Evolutionary conservation across 768 basidiomycete species (phyloP), one percentile per base, ranked within the genome.

Genomic region (Porpolomopsis calyptriformis): DNA sequence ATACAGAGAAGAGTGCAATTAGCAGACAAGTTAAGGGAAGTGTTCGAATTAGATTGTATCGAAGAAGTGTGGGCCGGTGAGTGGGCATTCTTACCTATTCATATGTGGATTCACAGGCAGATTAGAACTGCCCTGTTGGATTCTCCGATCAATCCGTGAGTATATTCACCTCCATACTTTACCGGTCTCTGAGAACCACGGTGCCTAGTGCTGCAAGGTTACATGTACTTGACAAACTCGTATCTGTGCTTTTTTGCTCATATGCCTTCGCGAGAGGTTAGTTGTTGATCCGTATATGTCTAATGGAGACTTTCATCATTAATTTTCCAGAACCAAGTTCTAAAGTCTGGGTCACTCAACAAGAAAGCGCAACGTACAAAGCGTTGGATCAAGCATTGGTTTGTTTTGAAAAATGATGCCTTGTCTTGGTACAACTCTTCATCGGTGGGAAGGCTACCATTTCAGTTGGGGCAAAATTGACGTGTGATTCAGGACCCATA

Each of bases 161-260:
- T 80, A 25, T 22, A 48, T 8, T 43, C 16, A 20, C 33, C 18
- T 2, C 29, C 10, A 23, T 29, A 43, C 42, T 26, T 37, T 45
- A 8, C 29, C 37, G 37, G 53, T 47, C 31, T 47, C 45, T 25
- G 12, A 46, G 31, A 2, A 19, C 16, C n/a, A 36, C 38, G 14
- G 2, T 18, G 5, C 16, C 25, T 61, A 87, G 90, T 98, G 51
- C 72, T 99, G 25, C 94, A 99, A 64, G 94, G 94, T 2, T 98
- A 94, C 60, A 88, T 99, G 78, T 99, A 94, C 61, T 70, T 98
- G 40, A 98, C 94, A 1, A 87, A 87, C 55, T 80, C 84, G 9
- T 86, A 94, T 60, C 63, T 98, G 16, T 97, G 94, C 66, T 99
- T 99, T 70, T 99, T 93, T 62, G 90, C 90, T 2, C 90, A 90